A percentile compares a stretch with the other conserved stretches of the same genome.
Evolutionary conservation across 352 stramenopile species (phyloP).

Genomic region (Globisporangium mamillatum): DNA sequence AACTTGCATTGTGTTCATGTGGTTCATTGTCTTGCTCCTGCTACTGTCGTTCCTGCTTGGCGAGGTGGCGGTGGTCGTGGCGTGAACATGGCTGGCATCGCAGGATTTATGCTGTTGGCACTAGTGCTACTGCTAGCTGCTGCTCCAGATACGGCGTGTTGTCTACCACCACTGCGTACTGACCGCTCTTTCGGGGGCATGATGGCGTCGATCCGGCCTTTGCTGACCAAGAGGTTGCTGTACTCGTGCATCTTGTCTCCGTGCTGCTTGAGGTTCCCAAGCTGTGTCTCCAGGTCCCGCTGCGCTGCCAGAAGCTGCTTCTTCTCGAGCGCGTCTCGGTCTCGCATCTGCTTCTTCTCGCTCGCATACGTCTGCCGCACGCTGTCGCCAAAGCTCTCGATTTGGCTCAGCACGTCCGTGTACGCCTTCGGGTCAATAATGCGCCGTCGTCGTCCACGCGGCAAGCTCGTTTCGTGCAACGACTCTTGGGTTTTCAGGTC

Average conservation of each 20-base stretch:
- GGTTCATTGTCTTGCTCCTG: neutral
- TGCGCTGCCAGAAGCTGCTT: constrained; percentile 30
- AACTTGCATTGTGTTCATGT: neutral
- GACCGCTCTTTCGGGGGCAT: constrained; percentile 14
- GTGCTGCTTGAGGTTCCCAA: constrained; percentile 35
- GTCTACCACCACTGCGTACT: neutral
- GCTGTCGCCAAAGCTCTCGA: constrained; percentile 52
- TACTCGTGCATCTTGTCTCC: constrained; percentile 48
- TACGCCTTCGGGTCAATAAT: constrained; percentile 54
- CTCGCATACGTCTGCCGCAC: constrained; percentile 43
- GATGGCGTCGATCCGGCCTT: constrained; percentile 39
- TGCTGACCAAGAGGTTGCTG: constrained; percentile 69
- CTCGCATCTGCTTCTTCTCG: constrained; percentile 40
- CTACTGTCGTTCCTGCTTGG: neutral
- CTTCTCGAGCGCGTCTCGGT: constrained; percentile 32
- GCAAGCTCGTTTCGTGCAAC: constrained; percentile 34
- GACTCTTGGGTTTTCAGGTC: constrained; percentile 45
- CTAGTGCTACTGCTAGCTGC: too few species aligned
- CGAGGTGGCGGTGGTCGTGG: constrained; percentile 14
- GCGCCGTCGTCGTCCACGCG: constrained; percentile 35
- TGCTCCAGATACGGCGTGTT: neutral
- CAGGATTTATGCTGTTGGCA: neutral
- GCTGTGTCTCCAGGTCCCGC: constrained; percentile 35
- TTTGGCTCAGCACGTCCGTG: constrained; percentile 41
- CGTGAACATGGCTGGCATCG: constrained; percentile 3